Evolutionary conservation across 345 rosid genomes (phyloP).

Genomic region (Eucalyptus microcorys): DNA sequence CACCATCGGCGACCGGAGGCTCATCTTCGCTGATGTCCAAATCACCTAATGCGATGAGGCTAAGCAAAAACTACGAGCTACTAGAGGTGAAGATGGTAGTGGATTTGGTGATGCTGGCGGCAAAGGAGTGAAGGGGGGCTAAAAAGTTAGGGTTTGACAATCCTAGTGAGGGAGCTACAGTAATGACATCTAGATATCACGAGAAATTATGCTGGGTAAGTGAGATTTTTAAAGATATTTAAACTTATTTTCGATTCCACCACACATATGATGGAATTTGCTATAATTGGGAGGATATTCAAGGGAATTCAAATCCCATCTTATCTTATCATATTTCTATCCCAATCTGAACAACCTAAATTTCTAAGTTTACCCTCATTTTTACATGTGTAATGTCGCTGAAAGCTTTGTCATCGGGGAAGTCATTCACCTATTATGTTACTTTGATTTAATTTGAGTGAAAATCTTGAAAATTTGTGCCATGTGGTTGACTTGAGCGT

Average conservation of each 20-base stretch:
- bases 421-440: background rate
- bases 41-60: background rate
- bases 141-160: background rate
- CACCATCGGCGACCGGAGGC: background rate
- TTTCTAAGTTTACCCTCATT: background rate
- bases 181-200: background rate
- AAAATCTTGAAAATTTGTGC: background rate
- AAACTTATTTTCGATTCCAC: background rate
- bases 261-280: background rate
- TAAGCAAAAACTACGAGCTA: background rate
- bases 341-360: background rate
- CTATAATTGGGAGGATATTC: background rate
- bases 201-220: background rate
- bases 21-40: background rate
- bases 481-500: background rate
- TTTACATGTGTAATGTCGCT: background rate
- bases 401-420: background rate
- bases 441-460: background rate
- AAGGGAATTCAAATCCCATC: background rate
- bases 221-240: background rate
- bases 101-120: background rate
- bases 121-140: background rate
- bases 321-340: background rate
- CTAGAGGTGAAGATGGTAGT: background rate
- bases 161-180: background rate